Base-by-base conservation (phyloP, 1,284 basidiomycete species). In the Malassezia vespertilionis region DNA sequence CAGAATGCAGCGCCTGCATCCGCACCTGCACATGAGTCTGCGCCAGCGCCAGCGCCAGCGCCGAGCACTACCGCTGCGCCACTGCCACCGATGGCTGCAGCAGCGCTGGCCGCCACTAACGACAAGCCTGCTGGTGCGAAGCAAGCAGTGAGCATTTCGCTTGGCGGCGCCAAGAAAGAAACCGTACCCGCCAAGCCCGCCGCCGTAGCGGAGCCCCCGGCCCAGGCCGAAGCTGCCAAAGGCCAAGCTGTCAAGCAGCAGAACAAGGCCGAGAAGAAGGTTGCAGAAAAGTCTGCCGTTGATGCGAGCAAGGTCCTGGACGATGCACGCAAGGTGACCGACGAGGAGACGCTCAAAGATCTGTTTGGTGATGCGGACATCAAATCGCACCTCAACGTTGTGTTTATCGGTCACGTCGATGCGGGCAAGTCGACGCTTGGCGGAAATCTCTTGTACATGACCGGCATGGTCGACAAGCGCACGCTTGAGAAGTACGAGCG, bases 391-490 rank as follows among this genome's bases (percentile, higher is more conserved):
- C 37, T 70, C 40, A 70, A 70, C 54, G 57, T 70, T 27, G 67
- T 70, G 39, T 69, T 70, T 40, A 64, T 70, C 28, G 67, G 67
- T 18, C 67, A 70, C 50, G 67, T 70, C 54, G 67, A 70, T 46
- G 65, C 67, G 3, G 67, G 67, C 46, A 70, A 70, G 52, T 70
- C 67, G 22, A 70, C 67, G 37, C 65, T 69, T 64, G 65, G 65
- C 28, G 67, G 67, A 21, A 58, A 70, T 46, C 46, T 70, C 40
- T 58, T 70, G 43, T 65, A 58, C 53, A 54, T 69, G 33, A 66
- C 63, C 17, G 67, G 67, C 28, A 69, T 69, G 65, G 65, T 70
- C 8, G 67, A 70, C 62, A 70, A 70, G 59, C 61, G 67, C 27
- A 70, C 67, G 27, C 33, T 70, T 39, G 67, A 70, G 22, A 70